These are phyloP conservation scores for Capsicum baccatum DNA, from an alignment of 257 asterid genomes.

Conservation along the genomic window DNA sequence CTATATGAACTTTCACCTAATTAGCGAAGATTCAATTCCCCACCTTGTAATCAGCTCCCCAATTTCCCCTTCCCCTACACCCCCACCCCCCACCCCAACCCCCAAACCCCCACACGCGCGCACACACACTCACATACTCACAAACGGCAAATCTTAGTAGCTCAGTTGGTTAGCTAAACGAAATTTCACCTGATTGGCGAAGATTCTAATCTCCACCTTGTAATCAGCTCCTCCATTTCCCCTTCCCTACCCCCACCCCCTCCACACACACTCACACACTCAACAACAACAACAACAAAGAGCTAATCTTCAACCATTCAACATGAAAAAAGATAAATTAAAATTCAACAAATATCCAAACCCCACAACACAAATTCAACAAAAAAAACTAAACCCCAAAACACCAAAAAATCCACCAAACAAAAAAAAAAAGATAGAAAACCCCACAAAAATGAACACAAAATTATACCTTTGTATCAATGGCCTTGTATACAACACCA, in stretches of 20 bases:
- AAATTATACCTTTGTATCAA: slow-evolving; percentile 79
- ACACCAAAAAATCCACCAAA: neutral
- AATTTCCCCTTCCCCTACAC: neutral
- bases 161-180: neutral
- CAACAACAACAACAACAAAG: too few relatives aligned
- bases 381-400: neutral
- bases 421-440: neutral
- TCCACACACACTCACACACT: neutral
- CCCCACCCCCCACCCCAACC: neutral
- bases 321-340: neutral
- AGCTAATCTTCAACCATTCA: neutral
- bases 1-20: neutral
- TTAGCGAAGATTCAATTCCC: neutral
- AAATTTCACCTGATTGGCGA: neutral
- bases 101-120: too few relatives aligned
- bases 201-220: neutral
- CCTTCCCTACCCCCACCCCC: too few relatives aligned
- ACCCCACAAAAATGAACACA: neutral
- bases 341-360: neutral
- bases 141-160: neutral
- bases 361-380: neutral
- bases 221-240: too few relatives aligned
- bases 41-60: neutral
- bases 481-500: slow-evolving; percentile 95
- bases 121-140: neutral